Evolutionary conservation across 1,139 yeast genomes (phyloP).

Genomic region (Sugiyamaella pinicola): DNA sequence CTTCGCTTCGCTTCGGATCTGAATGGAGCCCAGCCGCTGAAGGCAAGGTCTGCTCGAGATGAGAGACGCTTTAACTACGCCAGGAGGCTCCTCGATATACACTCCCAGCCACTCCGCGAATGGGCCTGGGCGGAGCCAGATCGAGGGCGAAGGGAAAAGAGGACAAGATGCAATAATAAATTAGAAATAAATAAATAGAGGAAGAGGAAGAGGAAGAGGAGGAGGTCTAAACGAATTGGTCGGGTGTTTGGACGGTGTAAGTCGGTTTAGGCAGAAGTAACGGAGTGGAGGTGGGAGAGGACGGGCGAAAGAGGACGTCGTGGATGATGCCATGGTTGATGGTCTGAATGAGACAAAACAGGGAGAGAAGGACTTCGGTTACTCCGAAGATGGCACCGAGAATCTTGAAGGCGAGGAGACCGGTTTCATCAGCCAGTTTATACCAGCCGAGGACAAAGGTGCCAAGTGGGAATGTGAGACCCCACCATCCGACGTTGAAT

Average conservation of each 20-base stretch:
- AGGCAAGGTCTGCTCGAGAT: background rate
- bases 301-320: slow-evolving; percentile 21
- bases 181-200: too few species aligned
- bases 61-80: too few species aligned
- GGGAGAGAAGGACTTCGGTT: slow-evolving; percentile 45
- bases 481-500: slow-evolving; percentile 75
- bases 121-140: too few species aligned
- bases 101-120: background rate
- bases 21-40: background rate
- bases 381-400: slow-evolving; percentile 64
- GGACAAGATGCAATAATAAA: too few species aligned
- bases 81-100: too few species aligned
- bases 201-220: too few species aligned
- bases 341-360: slow-evolving; percentile 46
- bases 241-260: too few species aligned
- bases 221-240: too few species aligned
- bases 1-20: too few species aligned
- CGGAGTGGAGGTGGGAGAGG: background rate
- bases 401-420: slow-evolving; percentile 58
- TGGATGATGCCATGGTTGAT: slow-evolving; percentile 31
- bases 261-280: too few species aligned
- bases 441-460: slow-evolving; percentile 69
- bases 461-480: slow-evolving; percentile 88
- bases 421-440: slow-evolving; percentile 51
- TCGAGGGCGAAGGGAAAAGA: too few species aligned